Base-by-base conservation (phyloP, 129 eudicot species). In the Artemisia argyi region DNA sequence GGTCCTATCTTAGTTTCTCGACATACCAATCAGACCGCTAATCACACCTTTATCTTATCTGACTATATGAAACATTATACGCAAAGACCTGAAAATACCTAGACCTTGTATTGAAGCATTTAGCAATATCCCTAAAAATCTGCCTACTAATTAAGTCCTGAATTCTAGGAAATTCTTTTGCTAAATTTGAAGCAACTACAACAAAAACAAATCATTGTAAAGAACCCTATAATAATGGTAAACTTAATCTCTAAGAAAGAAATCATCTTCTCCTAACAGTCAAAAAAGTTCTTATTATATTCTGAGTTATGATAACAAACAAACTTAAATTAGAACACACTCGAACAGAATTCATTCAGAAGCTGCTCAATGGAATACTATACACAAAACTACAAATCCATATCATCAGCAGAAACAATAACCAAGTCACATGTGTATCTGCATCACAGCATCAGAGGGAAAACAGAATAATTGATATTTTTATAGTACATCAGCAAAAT, bases 271-370 rank as follows among this genome's bases (percentile, higher is more conserved):
- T 76, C 74, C 80, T 67, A 76, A 68, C 62, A 58, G 55, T 32
- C 74, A 59, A 68, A 48, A 5, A 2, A 35, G 26, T 42, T 26
- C 47, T 49, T 67, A 57, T 59, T 46, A 75, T 46, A 67, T 68
- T 58, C 61, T 67, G 11, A 59, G 28, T 30, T 32, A 76, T 50
- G 80, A 76, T 67, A 12, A 60, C 80, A 67, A 76, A 68, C 59
- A 58, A 75, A 58, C 80, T 67, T 76, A 68, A 69, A 39, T 51
- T 77, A 24, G 57, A 77, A 61, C 56, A 69, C 49, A 77, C 81
- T 58, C 74, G 26, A 76, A 47, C 50, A 75, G 50, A 11, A 54
- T 52, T 28, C 32, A 69, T 54, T 18, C 10, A 11, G 74, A 69
- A 70, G 65, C 65, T 55, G 64, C 65, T 60, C 61, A 60, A 39